Evolutionary conservation across 2,329 filamentous ascomycete genomes (phyloP).

Genomic region (Microdochium trichocladiopsis): DNA sequence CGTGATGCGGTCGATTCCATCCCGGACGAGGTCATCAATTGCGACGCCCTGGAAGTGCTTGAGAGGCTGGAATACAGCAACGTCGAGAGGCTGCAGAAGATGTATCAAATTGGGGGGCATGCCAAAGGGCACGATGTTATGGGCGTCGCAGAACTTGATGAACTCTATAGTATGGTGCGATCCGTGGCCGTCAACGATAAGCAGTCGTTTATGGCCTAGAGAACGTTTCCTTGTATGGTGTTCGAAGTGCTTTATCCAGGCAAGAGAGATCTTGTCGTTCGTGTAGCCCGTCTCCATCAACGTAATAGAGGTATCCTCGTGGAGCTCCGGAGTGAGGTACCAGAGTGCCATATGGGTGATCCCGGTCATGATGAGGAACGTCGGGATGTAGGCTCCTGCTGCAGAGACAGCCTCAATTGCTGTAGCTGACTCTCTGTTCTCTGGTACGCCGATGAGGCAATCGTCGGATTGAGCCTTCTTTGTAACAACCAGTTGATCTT

Average conservation of each 20-base stretch:
- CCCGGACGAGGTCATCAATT: conserved; percentile 1
- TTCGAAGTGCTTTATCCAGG: conserved; percentile 2
- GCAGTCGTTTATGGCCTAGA: conserved; percentile 1
- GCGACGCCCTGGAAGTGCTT: conserved; percentile 2
- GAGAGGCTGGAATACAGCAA: conserved; percentile 3
- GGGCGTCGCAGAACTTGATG: conserved; percentile 5
- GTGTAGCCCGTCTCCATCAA: conserved; percentile 2
- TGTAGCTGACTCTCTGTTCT: conserved; percentile 7
- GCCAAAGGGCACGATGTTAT: conserved; percentile 7
- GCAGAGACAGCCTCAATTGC: conserved; percentile 5
- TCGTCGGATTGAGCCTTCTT: not conserved
- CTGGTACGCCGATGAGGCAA: conserved; percentile 1
- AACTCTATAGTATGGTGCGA: conserved; percentile 7
- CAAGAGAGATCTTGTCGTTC: conserved; percentile 2
- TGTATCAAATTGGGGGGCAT: conserved; percentile 2
- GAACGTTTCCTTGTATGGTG: not conserved
- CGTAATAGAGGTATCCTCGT: conserved; percentile 3
- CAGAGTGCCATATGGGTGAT: conserved; percentile 1
- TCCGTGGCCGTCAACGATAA: conserved; percentile 8
- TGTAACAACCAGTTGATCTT: conserved; percentile 3
- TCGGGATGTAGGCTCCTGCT: not conserved
- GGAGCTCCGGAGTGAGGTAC: not conserved
- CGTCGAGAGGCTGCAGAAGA: conserved; percentile 4
- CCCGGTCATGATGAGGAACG: conserved; percentile 5
- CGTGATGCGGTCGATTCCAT: not conserved